Base-by-base conservation (phyloP, 1,284 basidiomycete species). In the Pyrrhoderma noxium region DNA sequence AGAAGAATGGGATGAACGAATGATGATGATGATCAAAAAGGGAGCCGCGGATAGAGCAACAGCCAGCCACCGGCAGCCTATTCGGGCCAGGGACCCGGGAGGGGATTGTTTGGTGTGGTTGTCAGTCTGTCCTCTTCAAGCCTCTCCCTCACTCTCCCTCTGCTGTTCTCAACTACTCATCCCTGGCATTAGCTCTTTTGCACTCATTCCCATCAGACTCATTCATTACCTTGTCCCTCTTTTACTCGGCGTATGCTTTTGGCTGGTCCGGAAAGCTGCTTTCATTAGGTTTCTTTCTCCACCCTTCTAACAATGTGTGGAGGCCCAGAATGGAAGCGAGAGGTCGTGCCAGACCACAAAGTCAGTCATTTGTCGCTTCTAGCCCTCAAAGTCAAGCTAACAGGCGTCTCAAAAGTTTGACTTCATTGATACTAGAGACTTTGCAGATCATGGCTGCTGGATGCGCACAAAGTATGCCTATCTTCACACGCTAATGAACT, bases 281-380 rank as follows among this genome's bases (percentile, higher is more conserved):
- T 53, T 55, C 53, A 48, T 51, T 58, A 53, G 59, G 54, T 53
- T 49, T 53, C 57, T 46, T 55, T 57, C 57, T 51, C 59, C 54
- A 51, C 50, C 38, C 18, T 54, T 19, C 57, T 45, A 57, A 63
- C 72, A 69, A 90, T 93, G 90, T 79, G 79, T 65, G 73, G 76
- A 56, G 85, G 81, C 61, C 77, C 85, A 35, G 80, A 85, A 62
- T 97, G 93, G 94, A 98, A 99, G 74, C 80, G 95, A 65, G 95
- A 98, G 74, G 81, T 89, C 61, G 94, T 99, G 42, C 91, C 89
- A 53, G 95, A 98, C 72, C 95, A 98, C 72, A 99, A 98, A 79
- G 93, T 93, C 57, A 47, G 73, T 55, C 57, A 47, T 14, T 38
- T 43, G 13, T 8, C 34, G 8, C 14, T 21, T 9, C 23, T 54